Base-by-base conservation (phyloP, 257 asterid species). In the Oldenlandia corymbosa region DNA sequence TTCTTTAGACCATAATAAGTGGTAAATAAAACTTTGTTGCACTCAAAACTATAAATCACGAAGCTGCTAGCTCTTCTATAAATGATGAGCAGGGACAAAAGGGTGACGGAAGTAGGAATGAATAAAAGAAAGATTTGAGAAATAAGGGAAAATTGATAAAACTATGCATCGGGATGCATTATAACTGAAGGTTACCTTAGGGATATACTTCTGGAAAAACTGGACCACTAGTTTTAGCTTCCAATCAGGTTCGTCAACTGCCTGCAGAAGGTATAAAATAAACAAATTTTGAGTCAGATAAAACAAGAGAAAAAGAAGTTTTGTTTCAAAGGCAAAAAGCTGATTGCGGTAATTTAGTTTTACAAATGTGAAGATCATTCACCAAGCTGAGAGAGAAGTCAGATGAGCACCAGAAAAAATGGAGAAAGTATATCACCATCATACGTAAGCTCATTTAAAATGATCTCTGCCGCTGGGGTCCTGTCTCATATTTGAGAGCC, bases 121-220 rank as follows among this genome's bases (percentile, higher is more conserved):
- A n/a, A n/a, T n/a, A 28, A 54, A 47, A 21, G 59, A 18, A 60
- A 31, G 18, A 21, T 8, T 41, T 14, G 67, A 64, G 39, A 58
- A 47, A 64, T 71, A n/a, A n/a, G n/a, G n/a, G n/a, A n/a, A n/a
- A n/a, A n/a, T n/a, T n/a, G n/a, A n/a, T n/a, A n/a, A n/a, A n/a
- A n/a, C n/a, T n/a, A n/a, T n/a, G n/a, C n/a, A n/a, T n/a, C n/a
- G n/a, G n/a, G n/a, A n/a, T n/a, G n/a, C n/a, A n/a, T n/a, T n/a
- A n/a, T n/a, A n/a, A n/a, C n/a, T n/a, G 62, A 41, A 68, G 31
- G 70, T 42, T 75, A 87, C 99, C 91, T 82, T 84, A 1, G 90
- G 79, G 24, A 82, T 84, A 75, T 87, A 92, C 84, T 89, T 92
- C 72, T 71, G 94, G 77, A 92, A 84, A 79, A 83, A 87, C 67